Conservation (phyloP, 2,329 filamentous ascomycete genomes). For the Cercospora canescens region DNA sequence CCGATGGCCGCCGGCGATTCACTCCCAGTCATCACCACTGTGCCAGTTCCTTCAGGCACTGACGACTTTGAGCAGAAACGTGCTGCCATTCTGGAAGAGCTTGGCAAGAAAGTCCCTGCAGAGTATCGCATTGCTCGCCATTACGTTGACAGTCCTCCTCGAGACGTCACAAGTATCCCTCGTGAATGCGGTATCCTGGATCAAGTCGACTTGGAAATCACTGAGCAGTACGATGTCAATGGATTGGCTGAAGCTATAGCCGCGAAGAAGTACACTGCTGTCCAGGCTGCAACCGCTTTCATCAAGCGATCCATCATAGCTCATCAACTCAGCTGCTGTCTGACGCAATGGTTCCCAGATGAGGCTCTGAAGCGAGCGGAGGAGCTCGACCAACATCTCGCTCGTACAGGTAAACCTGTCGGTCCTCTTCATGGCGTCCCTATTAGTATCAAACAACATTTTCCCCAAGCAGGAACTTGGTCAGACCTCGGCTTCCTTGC, state of each 20-base stretch:
- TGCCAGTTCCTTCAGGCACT: neutral
- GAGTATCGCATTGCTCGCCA: neutral
- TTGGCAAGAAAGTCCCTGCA: neutral
- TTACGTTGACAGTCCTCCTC: neutral
- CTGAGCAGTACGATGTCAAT: slow-evolving; percentile 40
- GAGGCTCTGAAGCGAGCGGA: slow-evolving; percentile 32
- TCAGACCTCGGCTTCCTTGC: slow-evolving; percentile 46
- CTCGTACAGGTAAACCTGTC: slow-evolving; percentile 36
- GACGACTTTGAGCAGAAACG: neutral
- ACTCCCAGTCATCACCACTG: neutral
- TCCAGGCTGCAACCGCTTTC: slow-evolving; percentile 44
- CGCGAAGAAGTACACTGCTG: slow-evolving; percentile 24
- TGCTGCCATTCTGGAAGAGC: neutral
- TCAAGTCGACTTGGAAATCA: neutral
- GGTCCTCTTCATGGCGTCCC: slow-evolving; percentile 53
- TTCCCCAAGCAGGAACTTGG: slow-evolving; percentile 1
- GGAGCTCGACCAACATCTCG: slow-evolving; percentile 25
- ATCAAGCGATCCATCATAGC: slow-evolving; percentile 37
- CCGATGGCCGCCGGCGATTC: neutral
- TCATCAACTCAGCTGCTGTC: slow-evolving; percentile 32
- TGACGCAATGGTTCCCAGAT: slow-evolving; percentile 45
- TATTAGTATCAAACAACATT: slow-evolving; percentile 53
- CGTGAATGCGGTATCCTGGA: neutral
- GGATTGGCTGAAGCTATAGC: slow-evolving; percentile 49
- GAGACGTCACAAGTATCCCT: neutral